phyloP scores from a whole-genome alignment of 1,284 basidiomycete species.

The Ustilago trichophora region DNA sequence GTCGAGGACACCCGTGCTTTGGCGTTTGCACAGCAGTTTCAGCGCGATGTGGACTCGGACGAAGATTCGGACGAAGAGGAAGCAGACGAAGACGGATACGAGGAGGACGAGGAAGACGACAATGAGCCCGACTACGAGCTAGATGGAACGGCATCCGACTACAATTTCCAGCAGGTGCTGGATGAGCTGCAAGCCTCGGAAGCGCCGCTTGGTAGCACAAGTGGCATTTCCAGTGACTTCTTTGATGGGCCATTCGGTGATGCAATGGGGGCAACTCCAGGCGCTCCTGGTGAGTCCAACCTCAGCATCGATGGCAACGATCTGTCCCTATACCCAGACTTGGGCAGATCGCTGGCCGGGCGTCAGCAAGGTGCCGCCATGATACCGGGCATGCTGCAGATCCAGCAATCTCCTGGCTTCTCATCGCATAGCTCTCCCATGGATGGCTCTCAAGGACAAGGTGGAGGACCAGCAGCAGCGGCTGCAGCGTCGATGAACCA shows the following conservation, averaged over 20 bases:
- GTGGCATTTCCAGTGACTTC: slow-evolving; percentile 24
- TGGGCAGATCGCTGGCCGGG: slow-evolving; percentile 14
- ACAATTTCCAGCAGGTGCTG: slow-evolving; percentile 33
- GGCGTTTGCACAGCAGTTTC: slow-evolving; percentile 45
- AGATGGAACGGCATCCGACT: slow-evolving; percentile 5
- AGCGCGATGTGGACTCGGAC: slow-evolving; percentile 35
- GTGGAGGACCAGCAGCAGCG: slow-evolving; percentile 8
- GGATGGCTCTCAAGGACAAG: slow-evolving; percentile 1
- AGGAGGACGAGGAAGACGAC: slow-evolving; percentile 45
- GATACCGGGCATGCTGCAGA: background rate
- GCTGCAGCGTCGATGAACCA: slow-evolving; percentile 14
- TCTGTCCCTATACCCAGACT: slow-evolving; percentile 31
- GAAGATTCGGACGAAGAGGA: slow-evolving; percentile 29
- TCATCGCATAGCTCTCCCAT: slow-evolving; percentile 1
- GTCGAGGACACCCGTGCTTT: slow-evolving; percentile 45
- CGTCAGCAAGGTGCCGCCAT: background rate
- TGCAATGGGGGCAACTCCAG: slow-evolving; percentile 4
- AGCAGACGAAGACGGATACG: slow-evolving; percentile 40
- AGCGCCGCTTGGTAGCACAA: background rate
- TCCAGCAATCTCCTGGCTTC: background rate
- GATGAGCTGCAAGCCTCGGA: slow-evolving; percentile 29
- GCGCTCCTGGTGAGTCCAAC: slow-evolving; percentile 7
- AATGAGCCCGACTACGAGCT: slow-evolving; percentile 38
- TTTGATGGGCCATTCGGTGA: slow-evolving; percentile 43
- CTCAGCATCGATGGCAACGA: slow-evolving; percentile 12